Conservation (phyloP, 495 filamentous ascomycete species). For the Aspergillus heteromorphus region DNA sequence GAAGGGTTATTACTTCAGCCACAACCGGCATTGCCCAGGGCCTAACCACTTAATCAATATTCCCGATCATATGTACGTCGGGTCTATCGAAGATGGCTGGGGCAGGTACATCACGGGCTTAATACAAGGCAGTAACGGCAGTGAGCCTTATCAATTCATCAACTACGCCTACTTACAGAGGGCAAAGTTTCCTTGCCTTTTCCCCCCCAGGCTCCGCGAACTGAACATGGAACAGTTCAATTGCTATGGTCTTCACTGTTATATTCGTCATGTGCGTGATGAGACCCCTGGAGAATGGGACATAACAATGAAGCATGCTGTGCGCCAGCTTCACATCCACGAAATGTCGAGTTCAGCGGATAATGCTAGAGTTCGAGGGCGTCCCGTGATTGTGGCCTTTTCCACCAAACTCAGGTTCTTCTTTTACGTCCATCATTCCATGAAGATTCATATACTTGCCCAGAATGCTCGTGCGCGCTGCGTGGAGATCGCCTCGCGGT, state of each 20-base stretch:
- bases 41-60: constrained; percentile 3
- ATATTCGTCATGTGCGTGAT: constrained; percentile 8
- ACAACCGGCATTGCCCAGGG: neutral
- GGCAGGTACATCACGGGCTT: constrained; percentile 4
- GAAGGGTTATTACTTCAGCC: neutral
- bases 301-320: constrained; percentile 2
- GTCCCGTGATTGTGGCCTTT: constrained; percentile 13
- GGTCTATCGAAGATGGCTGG: constrained; percentile 11
- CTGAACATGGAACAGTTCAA: constrained; percentile 1
- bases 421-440: constrained; percentile 11
- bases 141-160: no score
- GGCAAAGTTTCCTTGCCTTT: constrained; percentile 3
- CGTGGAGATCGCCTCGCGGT: constrained; percentile 4
- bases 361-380: neutral
- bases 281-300: constrained; percentile 17
- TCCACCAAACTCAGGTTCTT: constrained; percentile 11
- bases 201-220: constrained; percentile 7
- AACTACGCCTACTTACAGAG: neutral
- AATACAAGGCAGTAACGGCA: neutral
- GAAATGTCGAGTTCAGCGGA: neutral
- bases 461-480: neutral
- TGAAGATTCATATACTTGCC: neutral
- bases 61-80: constrained; percentile 6
- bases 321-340: constrained; percentile 1
- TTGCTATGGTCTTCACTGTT: constrained; percentile 9